These are phyloP conservation scores for Geranomyces variabilis DNA, from an alignment of 192 early-diverging fungal genomes.

Conservation along the genomic window DNA sequence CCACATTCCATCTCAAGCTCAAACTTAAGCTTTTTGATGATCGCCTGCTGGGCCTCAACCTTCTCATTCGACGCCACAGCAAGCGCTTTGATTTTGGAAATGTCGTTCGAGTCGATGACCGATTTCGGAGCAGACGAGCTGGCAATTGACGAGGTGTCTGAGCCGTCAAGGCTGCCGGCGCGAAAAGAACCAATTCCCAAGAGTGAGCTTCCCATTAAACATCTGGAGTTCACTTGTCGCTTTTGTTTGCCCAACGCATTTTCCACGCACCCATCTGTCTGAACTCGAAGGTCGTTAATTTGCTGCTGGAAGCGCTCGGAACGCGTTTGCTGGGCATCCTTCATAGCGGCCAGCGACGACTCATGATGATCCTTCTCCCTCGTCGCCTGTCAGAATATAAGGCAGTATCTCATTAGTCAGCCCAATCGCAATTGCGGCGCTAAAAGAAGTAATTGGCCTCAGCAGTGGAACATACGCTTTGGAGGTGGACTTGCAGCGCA, in stretches of 20 bases:
- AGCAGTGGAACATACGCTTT: conserved; percentile 23
- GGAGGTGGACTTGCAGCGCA: conserved; percentile 36
- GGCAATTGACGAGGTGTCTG: conserved; percentile 4
- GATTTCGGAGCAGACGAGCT: background rate
- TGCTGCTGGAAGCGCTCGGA: conserved; percentile 35
- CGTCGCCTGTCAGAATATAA: conserved; percentile 16
- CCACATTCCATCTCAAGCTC: conserved; percentile 48
- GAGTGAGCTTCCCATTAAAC: too few relatives aligned
- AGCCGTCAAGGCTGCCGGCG: background rate
- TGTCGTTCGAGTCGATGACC: conserved; percentile 13
- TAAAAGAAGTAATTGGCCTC: too few relatives aligned
- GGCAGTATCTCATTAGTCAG: too few relatives aligned
- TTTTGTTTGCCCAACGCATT: too few relatives aligned
- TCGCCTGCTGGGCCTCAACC: conserved; percentile 20
- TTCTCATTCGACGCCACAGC: conserved; percentile 29
- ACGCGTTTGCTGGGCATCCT: conserved; percentile 24
- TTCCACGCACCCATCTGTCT: conserved; percentile 17
- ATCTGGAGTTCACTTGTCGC: too few relatives aligned
- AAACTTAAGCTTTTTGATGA: conserved; percentile 45
- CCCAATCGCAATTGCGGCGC: too few relatives aligned
- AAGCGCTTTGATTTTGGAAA: conserved; percentile 24
- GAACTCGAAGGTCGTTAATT: conserved; percentile 13
- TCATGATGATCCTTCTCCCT: conserved; percentile 30
- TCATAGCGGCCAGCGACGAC: conserved; percentile 15
- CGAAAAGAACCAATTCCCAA: too few relatives aligned